Evolutionary conservation across 2,329 filamentous ascomycete genomes (phyloP).

Genomic region (Aurifilum marmelostoma): DNA sequence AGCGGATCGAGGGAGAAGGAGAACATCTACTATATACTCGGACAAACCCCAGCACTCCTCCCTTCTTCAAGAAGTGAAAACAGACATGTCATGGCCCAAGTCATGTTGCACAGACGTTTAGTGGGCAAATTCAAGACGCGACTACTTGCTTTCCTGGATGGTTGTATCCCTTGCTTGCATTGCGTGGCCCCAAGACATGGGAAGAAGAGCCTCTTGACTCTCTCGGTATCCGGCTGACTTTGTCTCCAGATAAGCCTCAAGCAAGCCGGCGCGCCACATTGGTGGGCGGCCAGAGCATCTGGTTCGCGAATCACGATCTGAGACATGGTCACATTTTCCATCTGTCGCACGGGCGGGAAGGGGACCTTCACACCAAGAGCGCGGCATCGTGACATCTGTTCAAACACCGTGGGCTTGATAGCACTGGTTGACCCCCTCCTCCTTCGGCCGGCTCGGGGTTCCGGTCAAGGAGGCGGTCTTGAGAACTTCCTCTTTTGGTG

Average conservation of each 20-base stretch:
- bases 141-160: background rate
- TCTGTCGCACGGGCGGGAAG: background rate
- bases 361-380: background rate
- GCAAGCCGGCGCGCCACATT: background rate
- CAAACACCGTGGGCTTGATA: background rate
- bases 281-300: background rate
- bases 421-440: background rate
- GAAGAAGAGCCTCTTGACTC: slow-evolving; percentile 7
- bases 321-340: slow-evolving; percentile 11
- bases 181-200: slow-evolving; percentile 6
- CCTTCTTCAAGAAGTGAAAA: background rate
- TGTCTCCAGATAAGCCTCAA: background rate
- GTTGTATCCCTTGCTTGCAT: slow-evolving; percentile 12
- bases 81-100: background rate
- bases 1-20: background rate
- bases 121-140: slow-evolving; percentile 3
- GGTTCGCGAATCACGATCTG: slow-evolving; percentile 7
- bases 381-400: slow-evolving; percentile 3
- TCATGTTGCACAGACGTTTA: background rate
- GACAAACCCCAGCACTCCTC: background rate
- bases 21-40: slow-evolving; percentile 3
- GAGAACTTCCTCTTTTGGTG: background rate
- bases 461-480: background rate
- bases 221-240: background rate
- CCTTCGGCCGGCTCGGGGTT: background rate